Base-by-base conservation (phyloP, 257 asterid genomes). In the Verbena officinalis region DNA sequence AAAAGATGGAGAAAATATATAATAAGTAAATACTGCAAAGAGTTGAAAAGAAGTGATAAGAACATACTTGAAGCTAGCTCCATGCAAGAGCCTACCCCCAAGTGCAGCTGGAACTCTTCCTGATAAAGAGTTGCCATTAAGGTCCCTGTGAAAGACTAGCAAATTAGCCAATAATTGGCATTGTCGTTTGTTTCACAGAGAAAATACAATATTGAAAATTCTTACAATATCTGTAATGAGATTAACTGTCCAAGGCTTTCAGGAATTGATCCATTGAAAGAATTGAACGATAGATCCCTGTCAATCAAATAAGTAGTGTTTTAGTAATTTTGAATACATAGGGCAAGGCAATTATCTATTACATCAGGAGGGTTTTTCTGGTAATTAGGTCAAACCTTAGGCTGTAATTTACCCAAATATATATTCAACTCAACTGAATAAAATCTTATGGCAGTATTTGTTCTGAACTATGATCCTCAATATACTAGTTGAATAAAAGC, bases 241-340 rank as follows among this genome's bases (percentile, higher is more conserved):
- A 95, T 76, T 59, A 94, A 67, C 78, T 74, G 90, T 59, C 98
- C 98, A 13, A 94, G 82, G 76, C 86, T 88, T 63, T 90, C 95
- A 40, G 99, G 99, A 68, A 94, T 86, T 30, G 96, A 88, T 70
- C 96, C 99, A 63, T 83, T 91, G 75, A 94, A 83, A 66, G 67
- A 81, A 78, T 94, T 94, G 85, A 64, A 83, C 1, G 99, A 94
- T 55, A 94, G 87, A 78, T 94, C 99, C 90, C 99, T 94, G 95
- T 55, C 31, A 60, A 63, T 55, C 53, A 75, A 71, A 60, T 69
- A 75, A 71, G 57, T 69, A 38, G 57, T 52, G 54, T 42, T 39
- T 77, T 74, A 84, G 77, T 49, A 66, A 27, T 60, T 27, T 15
- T 44, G 27, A 27, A 31, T 55, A 34, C 34, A 38, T 34, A 24